These are phyloP conservation scores for Cryptococcus sp. DNA, from an alignment of 1,284 basidiomycete species.

Conservation along the genomic window DNA sequence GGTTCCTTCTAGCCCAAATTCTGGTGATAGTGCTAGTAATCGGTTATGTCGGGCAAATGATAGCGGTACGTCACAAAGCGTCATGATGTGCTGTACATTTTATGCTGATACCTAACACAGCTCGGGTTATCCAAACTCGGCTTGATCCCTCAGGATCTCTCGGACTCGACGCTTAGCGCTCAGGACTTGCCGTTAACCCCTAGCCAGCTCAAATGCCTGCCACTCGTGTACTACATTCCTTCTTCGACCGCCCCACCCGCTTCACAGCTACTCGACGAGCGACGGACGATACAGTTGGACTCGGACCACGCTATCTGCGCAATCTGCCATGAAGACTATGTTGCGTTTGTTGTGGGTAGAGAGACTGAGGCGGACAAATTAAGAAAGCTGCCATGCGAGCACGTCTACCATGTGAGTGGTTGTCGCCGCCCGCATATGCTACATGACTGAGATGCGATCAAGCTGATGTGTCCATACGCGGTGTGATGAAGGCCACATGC, in stretches of 20 bases:
- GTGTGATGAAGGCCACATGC: conserved; percentile 23
- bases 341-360: conserved; percentile 20
- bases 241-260: background rate
- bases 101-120: too few relatives aligned
- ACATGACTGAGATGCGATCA: too few relatives aligned
- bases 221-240: background rate
- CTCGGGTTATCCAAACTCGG: too few relatives aligned
- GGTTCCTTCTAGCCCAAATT: conserved; percentile 33
- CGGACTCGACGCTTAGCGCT: too few relatives aligned
- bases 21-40: conserved; percentile 30
- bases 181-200: background rate
- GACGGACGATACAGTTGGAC: conserved; percentile 22
- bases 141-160: too few relatives aligned
- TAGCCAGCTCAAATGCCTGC: background rate
- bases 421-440: too few relatives aligned
- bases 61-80: conserved; percentile 20
- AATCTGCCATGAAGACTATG: conserved; percentile 41
- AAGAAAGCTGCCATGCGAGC: conserved; percentile 35
- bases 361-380: conserved; percentile 28
- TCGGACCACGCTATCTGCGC: conserved; percentile 32
- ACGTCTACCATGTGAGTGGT: conserved; percentile 39
- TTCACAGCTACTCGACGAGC: conserved; percentile 14
- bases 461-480: too few relatives aligned
- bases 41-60: conserved; percentile 27
- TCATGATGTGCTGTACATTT: background rate